Conservation (phyloP, 139 green algal genomes). For the Chlamydomonas applanata region DNA sequence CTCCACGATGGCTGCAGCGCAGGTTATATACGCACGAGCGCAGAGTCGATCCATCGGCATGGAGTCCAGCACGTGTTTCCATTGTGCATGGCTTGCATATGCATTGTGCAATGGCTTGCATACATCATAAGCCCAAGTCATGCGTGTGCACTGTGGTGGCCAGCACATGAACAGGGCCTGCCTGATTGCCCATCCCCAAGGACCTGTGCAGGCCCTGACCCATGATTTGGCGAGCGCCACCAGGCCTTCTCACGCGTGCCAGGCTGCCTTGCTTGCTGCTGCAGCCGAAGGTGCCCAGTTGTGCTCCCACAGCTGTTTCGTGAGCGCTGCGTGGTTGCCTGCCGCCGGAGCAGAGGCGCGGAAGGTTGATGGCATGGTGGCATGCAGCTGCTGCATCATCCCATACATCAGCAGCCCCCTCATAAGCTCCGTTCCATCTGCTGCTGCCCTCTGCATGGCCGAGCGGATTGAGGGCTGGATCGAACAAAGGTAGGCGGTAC, state of each 20-base stretch:
- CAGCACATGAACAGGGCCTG: too few relatives aligned
- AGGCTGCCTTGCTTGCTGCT: conserved; percentile 82
- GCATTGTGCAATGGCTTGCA: too few relatives aligned
- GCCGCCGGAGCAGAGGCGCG: neutral
- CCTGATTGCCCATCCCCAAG: neutral
- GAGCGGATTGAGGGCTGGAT: too few relatives aligned
- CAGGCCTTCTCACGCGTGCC: conserved; percentile 82
- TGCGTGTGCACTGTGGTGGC: too few relatives aligned
- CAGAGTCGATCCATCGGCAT: too few relatives aligned
- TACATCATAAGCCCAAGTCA: neutral
- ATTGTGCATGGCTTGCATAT: neutral
- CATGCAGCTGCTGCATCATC: too few relatives aligned
- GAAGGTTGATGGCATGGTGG: too few relatives aligned
- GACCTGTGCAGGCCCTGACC: neutral
- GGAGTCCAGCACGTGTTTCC: neutral
- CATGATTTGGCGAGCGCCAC: conserved; percentile 57
- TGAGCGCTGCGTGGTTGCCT: conserved; percentile 48
- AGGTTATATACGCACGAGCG: too few relatives aligned
- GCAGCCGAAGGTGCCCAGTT: conserved; percentile 83
- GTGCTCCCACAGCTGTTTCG: conserved; percentile 75
- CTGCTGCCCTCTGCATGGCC: too few relatives aligned
- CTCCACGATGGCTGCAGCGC: conserved; percentile 61
- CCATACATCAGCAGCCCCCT: too few relatives aligned
- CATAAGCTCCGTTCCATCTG: too few relatives aligned
- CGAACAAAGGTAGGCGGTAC: too few relatives aligned